Evolutionary conservation across 176 grass and related monocot genomes (phyloP).

Genomic region (Lolium multiflorum): DNA sequence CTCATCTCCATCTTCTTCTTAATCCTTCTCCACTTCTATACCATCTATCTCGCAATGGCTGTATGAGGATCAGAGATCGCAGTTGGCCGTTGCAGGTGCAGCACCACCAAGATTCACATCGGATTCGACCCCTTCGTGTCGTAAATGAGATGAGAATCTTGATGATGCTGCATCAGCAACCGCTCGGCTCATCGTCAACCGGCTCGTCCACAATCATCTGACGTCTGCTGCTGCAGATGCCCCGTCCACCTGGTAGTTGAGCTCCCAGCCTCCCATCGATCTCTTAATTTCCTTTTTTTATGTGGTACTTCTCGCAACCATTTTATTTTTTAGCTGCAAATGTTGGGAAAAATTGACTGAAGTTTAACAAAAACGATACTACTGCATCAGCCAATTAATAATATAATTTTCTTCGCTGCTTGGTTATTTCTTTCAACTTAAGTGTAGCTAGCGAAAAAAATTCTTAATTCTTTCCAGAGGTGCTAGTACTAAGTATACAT

Average conservation of each 20-base stretch:
- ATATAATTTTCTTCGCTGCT: background rate
- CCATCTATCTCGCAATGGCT: background rate
- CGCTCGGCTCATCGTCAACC: conserved; percentile 46
- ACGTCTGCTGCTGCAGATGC: background rate
- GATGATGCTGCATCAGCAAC: conserved; percentile 98
- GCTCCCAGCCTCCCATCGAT: background rate
- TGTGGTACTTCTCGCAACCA: background rate
- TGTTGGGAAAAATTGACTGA: background rate
- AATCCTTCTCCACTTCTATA: background rate
- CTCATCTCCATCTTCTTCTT: background rate
- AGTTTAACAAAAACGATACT: background rate
- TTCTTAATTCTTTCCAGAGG: background rate
- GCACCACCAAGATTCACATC: conserved; percentile 98
- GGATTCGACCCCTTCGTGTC: conserved; percentile 29
- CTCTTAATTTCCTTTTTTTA: background rate
- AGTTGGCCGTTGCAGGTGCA: conserved; percentile 77
- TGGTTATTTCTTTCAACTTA: background rate
- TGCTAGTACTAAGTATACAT: background rate
- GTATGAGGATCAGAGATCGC: conserved; percentile 1
- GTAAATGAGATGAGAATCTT: conserved; percentile 78
- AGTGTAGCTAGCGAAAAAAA: background rate
- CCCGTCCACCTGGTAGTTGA: background rate
- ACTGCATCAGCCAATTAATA: conserved; percentile 2
- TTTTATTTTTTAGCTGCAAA: background rate
- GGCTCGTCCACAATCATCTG: background rate